Conservation (phyloP, 352 stramenopile genomes). For the Phytophthora lateralis region DNA sequence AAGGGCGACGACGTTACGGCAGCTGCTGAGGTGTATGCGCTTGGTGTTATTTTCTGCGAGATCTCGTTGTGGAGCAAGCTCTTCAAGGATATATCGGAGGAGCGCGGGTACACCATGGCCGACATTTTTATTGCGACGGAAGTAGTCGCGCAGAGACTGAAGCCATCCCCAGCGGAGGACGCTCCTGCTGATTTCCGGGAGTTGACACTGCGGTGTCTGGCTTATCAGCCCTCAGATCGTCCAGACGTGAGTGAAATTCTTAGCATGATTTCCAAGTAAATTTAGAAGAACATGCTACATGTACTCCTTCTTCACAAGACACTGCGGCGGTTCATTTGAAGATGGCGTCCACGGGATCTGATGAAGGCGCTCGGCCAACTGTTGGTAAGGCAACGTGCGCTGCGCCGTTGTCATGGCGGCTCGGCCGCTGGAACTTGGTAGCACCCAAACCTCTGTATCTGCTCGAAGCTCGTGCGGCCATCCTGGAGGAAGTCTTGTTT, state of each 20-base stretch:
- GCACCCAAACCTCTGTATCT: conserved; percentile 81
- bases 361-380: conserved; percentile 67
- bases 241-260: conserved; percentile 49
- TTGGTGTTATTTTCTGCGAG: conserved; percentile 80
- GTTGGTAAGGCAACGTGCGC: conserved; percentile 68
- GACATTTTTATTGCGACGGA: conserved; percentile 71
- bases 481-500: conserved; percentile 59
- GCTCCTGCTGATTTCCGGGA: conserved; percentile 50
- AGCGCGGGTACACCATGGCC: conserved; percentile 57
- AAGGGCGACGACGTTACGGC: conserved; percentile 45
- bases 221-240: conserved; percentile 56
- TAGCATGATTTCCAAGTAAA: conserved; percentile 33
- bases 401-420: conserved; percentile 82
- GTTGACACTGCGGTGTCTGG: conserved; percentile 48
- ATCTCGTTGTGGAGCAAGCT: conserved; percentile 52
- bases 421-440: conserved; percentile 83
- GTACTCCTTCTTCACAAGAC: conserved; percentile 15
- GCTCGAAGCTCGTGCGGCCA: conserved; percentile 69
- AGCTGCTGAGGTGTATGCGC: conserved; percentile 68
- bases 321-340: conserved; percentile 44
- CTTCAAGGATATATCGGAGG: conserved; percentile 49
- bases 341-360: conserved; percentile 53
- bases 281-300: conserved; percentile 24
- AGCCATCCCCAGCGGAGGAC: conserved; percentile 49
- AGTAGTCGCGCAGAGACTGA: conserved; percentile 46